Conservation (phyloP, 345 rosid genomes). For the Eucalyptus polybractea region DNA sequence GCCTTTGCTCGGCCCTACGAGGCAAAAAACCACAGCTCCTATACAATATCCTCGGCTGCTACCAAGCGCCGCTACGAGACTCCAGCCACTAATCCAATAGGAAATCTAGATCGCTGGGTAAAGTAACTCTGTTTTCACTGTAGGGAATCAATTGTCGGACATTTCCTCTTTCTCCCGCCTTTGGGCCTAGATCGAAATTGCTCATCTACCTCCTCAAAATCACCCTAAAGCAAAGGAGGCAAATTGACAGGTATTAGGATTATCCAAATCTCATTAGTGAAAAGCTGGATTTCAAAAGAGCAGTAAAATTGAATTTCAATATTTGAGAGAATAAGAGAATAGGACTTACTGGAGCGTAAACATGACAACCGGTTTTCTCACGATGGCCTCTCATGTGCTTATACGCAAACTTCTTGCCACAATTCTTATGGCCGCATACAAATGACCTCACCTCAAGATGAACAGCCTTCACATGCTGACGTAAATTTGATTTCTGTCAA, state of each 20-base stretch:
- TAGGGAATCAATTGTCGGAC: constrained; percentile 37
- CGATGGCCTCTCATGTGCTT: constrained; percentile 77
- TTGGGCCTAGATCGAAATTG: too few species aligned
- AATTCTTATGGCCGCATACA: constrained; percentile 40
- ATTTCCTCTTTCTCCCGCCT: constrained; percentile 27
- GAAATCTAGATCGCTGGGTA: not conserved
- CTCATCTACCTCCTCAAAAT: too few species aligned
- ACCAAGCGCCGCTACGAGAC: accelerated
- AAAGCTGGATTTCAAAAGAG: not conserved
- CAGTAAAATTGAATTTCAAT: not conserved
- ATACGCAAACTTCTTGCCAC: constrained; percentile 63
- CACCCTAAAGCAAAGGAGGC: too few species aligned
- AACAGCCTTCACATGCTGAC: constrained; percentile 56
- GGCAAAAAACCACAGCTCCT: not conserved
- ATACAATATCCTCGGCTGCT: not conserved
- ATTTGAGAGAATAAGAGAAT: not conserved
- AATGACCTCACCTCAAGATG: constrained; percentile 40
- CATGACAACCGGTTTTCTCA: constrained; percentile 46
- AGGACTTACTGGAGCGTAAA: constrained; percentile 44
- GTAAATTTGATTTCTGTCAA: constrained; percentile 25
- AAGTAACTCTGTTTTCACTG: constrained; percentile 35
- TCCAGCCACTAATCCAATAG: not conserved
- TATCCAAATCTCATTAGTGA: too few species aligned
- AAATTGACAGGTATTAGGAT: too few species aligned
- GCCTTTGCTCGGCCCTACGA: too few species aligned